Evolutionary conservation across 1,139 yeast species (phyloP).

Genomic region (Yamadazyma spencermartinsiae): DNA sequence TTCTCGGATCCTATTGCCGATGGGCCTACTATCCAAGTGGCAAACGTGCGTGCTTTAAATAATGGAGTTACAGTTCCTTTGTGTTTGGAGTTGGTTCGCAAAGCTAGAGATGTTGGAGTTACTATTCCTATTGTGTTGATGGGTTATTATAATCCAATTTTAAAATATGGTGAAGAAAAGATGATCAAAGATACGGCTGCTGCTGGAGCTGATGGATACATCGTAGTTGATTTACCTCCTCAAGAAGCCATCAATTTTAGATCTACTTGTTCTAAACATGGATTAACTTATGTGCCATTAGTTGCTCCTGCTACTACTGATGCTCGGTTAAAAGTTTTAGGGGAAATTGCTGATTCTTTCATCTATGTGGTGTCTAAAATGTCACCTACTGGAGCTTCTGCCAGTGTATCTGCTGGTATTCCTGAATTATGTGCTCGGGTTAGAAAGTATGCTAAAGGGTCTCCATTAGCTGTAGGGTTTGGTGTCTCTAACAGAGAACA

Average conservation of each 20-base stretch:
- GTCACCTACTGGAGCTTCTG: constrained; percentile 95
- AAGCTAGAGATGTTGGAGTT: constrained; percentile 82
- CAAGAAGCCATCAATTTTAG: constrained; percentile 93
- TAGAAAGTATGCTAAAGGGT: constrained; percentile 68
- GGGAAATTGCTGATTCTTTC: constrained; percentile 89
- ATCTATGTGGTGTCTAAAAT: constrained; percentile 94
- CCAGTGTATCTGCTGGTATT: constrained; percentile 62
- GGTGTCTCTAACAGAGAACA: constrained; percentile 96
- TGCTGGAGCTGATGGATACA: constrained; percentile 95
- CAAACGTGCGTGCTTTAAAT: constrained; percentile 74
- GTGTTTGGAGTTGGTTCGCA: constrained; percentile 66
- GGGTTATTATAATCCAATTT: constrained; percentile 97
- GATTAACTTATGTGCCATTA: constrained; percentile 83
- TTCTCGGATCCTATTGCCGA: constrained; percentile 99
- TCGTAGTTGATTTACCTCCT: constrained; percentile 95
- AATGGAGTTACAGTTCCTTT: constrained; percentile 76
- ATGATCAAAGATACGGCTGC: constrained; percentile 72
- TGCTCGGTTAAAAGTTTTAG: constrained; percentile 74
- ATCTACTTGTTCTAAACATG: constrained; percentile 63
- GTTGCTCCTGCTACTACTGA: constrained; percentile 97
- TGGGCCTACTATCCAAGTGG: constrained; percentile 93
- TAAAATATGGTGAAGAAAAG: constrained; percentile 85
- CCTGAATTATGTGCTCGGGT: constrained; percentile 73
- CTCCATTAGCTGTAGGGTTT: constrained; percentile 94
- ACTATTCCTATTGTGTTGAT: constrained; percentile 85